Conservation (phyloP, 176 grass and related monocot species). For the Urochloa ruziziensis region DNA sequence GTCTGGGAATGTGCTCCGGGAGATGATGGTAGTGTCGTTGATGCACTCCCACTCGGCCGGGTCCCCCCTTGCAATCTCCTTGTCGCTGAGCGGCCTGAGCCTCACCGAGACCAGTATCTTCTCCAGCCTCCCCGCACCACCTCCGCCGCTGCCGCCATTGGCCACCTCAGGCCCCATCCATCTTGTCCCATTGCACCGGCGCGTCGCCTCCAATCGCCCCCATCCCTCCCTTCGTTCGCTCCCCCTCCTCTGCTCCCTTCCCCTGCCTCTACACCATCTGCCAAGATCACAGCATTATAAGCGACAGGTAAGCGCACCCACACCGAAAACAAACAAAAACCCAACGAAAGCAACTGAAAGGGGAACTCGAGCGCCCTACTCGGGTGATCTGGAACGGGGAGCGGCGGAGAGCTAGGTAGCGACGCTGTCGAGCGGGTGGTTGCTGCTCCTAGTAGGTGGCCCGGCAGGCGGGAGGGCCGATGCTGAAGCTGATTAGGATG, state of each 20-base stretch:
- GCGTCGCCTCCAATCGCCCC: constrained; percentile 67
- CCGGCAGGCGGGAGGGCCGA: not conserved
- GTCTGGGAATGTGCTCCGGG: constrained; percentile 69
- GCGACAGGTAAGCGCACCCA: not conserved
- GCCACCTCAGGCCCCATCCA: constrained; percentile 34
- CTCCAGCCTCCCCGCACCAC: constrained; percentile 53
- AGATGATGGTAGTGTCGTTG: constrained; percentile 78
- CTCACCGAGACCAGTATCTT: constrained; percentile 96
- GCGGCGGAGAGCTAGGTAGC: not conserved
- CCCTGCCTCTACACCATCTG: constrained; percentile 41
- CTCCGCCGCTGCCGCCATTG: not conserved
- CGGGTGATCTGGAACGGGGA: constrained; percentile 4
- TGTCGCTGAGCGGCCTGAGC: constrained; percentile 77
- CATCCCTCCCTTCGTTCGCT: constrained; percentile 36
- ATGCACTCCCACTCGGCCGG: constrained; percentile 90
- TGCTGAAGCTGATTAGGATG: constrained; percentile 24
- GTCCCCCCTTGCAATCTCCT: constrained; percentile 60
- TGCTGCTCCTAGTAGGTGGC: constrained; percentile 58
- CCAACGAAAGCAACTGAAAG: constrained; percentile 16
- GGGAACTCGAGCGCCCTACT: constrained; percentile 25
- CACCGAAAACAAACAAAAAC: constrained; percentile 17
- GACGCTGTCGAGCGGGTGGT: constrained; percentile 34
- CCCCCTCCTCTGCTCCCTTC: not conserved
- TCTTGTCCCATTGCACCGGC: constrained; percentile 41
- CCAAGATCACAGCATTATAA: constrained; percentile 27